Evolutionary conservation across 1,284 basidiomycete genomes (phyloP).

Genomic region (Leccinum angustisporum): DNA sequence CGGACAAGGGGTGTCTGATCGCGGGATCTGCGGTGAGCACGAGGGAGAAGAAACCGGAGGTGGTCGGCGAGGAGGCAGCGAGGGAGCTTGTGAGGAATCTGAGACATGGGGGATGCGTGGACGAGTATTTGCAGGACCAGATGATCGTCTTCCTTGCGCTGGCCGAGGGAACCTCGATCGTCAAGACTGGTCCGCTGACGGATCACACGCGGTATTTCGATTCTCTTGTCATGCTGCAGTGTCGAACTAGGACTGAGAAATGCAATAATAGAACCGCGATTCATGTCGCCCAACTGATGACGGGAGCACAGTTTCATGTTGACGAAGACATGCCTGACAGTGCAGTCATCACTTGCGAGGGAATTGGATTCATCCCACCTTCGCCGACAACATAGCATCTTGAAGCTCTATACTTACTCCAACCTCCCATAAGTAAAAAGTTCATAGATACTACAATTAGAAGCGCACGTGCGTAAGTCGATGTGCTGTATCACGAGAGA

Average conservation of each 20-base stretch:
- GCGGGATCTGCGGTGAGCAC: constrained; percentile 63
- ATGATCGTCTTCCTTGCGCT: constrained; percentile 73
- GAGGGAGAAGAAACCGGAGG: constrained; percentile 43
- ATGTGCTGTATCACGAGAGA: constrained; percentile 26
- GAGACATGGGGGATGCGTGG: constrained; percentile 62
- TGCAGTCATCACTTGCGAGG: constrained; percentile 51
- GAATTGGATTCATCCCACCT: constrained; percentile 47
- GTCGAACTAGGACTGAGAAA: constrained; percentile 2
- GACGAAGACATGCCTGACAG: constrained; percentile 39
- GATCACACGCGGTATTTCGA: constrained; percentile 60
- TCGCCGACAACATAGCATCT: neutral
- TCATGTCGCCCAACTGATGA: constrained; percentile 64
- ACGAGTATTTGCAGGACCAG: constrained; percentile 70
- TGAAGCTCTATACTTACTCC: neutral
- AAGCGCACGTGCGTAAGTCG: constrained; percentile 11
- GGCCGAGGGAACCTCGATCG: constrained; percentile 57
- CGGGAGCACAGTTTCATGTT: constrained; percentile 59
- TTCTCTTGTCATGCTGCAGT: neutral
- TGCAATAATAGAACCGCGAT: constrained; percentile 63
- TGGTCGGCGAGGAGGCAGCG: constrained; percentile 60
- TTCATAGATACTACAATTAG: constrained; percentile 27
- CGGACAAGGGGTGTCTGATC: constrained; percentile 59
- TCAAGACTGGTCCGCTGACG: constrained; percentile 55
- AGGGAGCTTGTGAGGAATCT: constrained; percentile 54
- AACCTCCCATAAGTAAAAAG: neutral